Evolutionary conservation across 352 stramenopile species (phyloP), one percentile per base, ranked within the genome.

Genomic region (Globisporangium lucens): DNA sequence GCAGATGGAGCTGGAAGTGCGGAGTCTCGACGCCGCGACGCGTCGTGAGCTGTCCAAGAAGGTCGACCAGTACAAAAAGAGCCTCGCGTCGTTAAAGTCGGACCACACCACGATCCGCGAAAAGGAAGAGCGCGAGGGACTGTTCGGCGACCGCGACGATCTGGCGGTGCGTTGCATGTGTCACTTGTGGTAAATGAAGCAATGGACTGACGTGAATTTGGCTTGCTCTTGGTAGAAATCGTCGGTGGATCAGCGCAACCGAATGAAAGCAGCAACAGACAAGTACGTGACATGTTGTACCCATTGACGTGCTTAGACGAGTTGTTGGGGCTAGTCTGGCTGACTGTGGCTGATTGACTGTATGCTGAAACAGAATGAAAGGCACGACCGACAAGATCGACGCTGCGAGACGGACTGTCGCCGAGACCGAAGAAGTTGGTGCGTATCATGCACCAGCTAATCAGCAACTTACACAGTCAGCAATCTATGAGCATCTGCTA

Each of bases 61-160:
- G 60, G 86, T 95, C 43, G 86, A 94, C 63, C 88, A 95, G 74
- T 95, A 95, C 82, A 93, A 93, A 69, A 95, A 95, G 71, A 94
- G 85, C 46, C 71, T 95, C 55, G 85, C 81, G n/a, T 92, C 86
- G 43, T 72, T 95, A n/a, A 78, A 79, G 10, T 79, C 83, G 6
- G 88, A 95, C 47, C 83, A 93, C 67, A 94, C 89, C 74, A 82
- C 75, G 68, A 93, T 94, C 57, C 79, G 83, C 12, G 88, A 93
- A 27, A 92, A 92, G 56, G 88, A 94, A 64, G 88, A 95, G 61
- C 81, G 87, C 22, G 81, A 93, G 63, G 88, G 88, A 27, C 79
- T 95, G 36, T 94, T 95, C 66, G 85, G 88, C n/a, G 81, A 93
- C 61, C 78, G 83, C 20, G 83, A 91, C 68, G 76, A 77, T 57